phyloP scores from a whole-genome alignment of 768 basidiomycete genomes.

The Boletus sp. region DNA sequence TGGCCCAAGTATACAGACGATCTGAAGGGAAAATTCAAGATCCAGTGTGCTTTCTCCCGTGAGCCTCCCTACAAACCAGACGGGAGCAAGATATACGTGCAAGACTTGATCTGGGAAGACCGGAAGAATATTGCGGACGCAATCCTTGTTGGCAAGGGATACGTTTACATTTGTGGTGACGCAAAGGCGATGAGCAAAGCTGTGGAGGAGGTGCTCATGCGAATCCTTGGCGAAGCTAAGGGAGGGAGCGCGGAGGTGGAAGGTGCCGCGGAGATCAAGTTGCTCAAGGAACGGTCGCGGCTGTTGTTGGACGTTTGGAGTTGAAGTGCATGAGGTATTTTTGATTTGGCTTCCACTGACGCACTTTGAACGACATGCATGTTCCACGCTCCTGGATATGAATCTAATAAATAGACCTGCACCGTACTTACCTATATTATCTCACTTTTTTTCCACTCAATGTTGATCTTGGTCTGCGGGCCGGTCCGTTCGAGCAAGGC shows the following conservation, averaged over 20 bases:
- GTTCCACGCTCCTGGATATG: slow-evolving; percentile 11
- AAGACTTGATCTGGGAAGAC: slow-evolving; percentile 92
- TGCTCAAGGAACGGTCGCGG: slow-evolving; percentile 91
- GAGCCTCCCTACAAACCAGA: slow-evolving; percentile 83
- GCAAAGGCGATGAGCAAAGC: slow-evolving; percentile 95
- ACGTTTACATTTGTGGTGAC: slow-evolving; percentile 95
- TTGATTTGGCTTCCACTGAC: background rate
- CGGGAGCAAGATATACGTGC: slow-evolving; percentile 98
- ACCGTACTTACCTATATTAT: slow-evolving; percentile 10
- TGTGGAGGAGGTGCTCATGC: slow-evolving; percentile 86
- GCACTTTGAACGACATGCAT: slow-evolving; percentile 6
- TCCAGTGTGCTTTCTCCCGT: slow-evolving; percentile 90
- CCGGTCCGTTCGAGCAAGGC: too few relatives aligned
- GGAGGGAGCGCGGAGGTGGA: slow-evolving; percentile 86
- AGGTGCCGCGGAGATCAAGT: slow-evolving; percentile 87
- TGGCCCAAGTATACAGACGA: slow-evolving; percentile 88
- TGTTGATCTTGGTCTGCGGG: background rate
- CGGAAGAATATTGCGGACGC: slow-evolving; percentile 80
- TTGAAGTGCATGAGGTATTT: slow-evolving; percentile 35
- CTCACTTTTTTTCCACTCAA: background rate
- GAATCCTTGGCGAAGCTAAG: slow-evolving; percentile 89
- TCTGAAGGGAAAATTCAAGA: slow-evolving; percentile 86
- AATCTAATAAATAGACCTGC: slow-evolving; percentile 20
- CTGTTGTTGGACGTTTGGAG: slow-evolving; percentile 91
- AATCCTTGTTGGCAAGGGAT: slow-evolving; percentile 94